These are phyloP conservation scores for Butyriboletus appendiculatus DNA, from an alignment of 1,284 basidiomycete species.

Conservation along the genomic window DNA sequence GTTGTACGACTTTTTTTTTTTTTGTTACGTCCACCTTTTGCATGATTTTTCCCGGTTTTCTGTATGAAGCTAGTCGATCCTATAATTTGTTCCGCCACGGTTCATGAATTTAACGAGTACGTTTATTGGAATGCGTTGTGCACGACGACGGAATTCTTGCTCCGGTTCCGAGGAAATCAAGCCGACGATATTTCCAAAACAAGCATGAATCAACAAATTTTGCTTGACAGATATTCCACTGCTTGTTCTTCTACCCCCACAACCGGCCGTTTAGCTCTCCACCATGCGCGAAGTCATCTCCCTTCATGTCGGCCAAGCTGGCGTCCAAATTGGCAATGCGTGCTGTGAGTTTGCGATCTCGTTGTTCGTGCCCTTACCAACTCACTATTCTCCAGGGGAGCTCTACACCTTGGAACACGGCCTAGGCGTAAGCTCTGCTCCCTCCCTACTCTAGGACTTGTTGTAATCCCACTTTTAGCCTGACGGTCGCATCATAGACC, in stretches of 20 bases:
- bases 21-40: slow-evolving; percentile 9
- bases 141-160: too few species aligned
- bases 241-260: slow-evolving; percentile 14
- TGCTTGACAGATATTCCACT: background rate
- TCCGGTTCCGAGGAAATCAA: background rate
- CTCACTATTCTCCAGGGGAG: slow-evolving; percentile 48
- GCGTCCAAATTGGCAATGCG: slow-evolving; percentile 94
- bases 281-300: slow-evolving; percentile 90
- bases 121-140: background rate
- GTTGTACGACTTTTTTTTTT: slow-evolving; percentile 8
- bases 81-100: slow-evolving; percentile 29
- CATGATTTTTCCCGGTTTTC: slow-evolving; percentile 17
- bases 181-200: slow-evolving; percentile 29
- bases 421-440: slow-evolving; percentile 66
- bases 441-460: background rate
- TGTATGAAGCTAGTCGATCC: slow-evolving; percentile 27
- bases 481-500: slow-evolving; percentile 84
- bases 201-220: slow-evolving; percentile 26
- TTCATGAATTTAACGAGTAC: slow-evolving; percentile 36
- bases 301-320: slow-evolving; percentile 91
- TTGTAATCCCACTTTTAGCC: slow-evolving; percentile 52
- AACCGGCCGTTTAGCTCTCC: slow-evolving; percentile 3
- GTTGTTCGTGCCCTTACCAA: background rate
- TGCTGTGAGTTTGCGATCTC: slow-evolving; percentile 63
- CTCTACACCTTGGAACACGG: slow-evolving; percentile 97